Evolutionary conservation across 2,329 filamentous ascomycete genomes (phyloP).

Genomic region (Venturia effusa): DNA sequence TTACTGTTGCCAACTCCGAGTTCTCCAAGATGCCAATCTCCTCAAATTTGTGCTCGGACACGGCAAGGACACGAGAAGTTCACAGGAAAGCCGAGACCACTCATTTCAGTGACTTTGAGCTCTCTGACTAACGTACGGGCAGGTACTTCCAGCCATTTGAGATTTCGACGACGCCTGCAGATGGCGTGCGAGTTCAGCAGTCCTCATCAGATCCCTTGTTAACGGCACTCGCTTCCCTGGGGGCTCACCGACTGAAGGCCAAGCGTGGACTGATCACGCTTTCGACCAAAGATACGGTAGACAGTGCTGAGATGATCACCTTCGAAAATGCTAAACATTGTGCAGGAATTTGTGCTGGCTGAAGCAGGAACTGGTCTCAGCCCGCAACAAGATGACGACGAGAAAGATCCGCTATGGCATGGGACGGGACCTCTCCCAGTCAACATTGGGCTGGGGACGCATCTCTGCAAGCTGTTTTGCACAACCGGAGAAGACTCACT

Average conservation of each 20-base stretch:
- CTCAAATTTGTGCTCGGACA: not conserved
- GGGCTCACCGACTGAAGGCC: not conserved
- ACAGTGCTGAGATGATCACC: not conserved
- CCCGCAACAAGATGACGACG: constrained; percentile 2
- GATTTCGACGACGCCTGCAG: not conserved
- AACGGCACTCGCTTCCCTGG: constrained; percentile 16
- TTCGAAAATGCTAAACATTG: not conserved
- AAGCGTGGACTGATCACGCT: constrained; percentile 7
- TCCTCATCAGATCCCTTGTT: constrained; percentile 21
- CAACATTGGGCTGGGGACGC: not conserved
- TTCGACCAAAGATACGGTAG: constrained; percentile 2
- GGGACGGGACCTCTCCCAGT: not conserved
- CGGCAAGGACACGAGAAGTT: not conserved
- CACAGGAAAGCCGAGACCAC: not conserved
- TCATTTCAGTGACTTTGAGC: not conserved
- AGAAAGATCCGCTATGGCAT: constrained; percentile 6
- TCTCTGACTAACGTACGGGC: not conserved
- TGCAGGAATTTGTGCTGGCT: not conserved
- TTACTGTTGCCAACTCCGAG: not conserved
- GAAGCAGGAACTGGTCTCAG: constrained; percentile 2
- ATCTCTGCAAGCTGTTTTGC: constrained; percentile 4
- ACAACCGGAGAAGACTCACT: not conserved
- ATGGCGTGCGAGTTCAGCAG: not conserved
- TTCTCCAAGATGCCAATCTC: constrained; percentile 1
- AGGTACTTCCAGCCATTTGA: constrained; percentile 4